Conservation (phyloP, 108 stramenopile species). For the Discostella stelligeroides region DNA sequence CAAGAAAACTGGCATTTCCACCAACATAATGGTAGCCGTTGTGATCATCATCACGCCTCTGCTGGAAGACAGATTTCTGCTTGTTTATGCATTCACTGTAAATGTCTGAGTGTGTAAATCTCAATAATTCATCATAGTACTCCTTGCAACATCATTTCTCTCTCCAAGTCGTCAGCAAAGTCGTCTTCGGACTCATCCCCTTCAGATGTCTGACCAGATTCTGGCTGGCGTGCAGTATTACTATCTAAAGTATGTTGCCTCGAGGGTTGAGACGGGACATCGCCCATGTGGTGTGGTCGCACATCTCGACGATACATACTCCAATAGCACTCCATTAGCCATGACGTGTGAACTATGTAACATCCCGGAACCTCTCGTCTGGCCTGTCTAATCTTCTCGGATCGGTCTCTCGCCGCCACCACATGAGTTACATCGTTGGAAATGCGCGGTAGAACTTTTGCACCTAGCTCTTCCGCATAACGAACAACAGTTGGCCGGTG, state of each 20-base stretch:
- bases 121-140: neutral
- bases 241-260: conserved; percentile 31
- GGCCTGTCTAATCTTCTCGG: conserved; percentile 71
- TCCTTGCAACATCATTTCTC: conserved; percentile 46
- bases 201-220: conserved; percentile 33
- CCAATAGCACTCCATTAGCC: conserved; percentile 90
- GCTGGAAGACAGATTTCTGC: no score
- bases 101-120: neutral
- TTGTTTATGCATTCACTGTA: no score
- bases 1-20: no score
- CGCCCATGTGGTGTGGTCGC: conserved; percentile 44
- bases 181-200: conserved; percentile 62
- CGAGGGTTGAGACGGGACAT: conserved; percentile 16
- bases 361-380: conserved; percentile 66
- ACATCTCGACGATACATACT: conserved; percentile 60
- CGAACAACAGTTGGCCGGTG: conserved; percentile 67
- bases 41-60: no score
- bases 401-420: conserved; percentile 82
- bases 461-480: conserved; percentile 80
- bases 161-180: conserved; percentile 63
- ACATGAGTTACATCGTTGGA: conserved; percentile 62
- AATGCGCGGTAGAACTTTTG: conserved; percentile 59
- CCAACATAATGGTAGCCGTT: no score
- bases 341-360: conserved; percentile 63
- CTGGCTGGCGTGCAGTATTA: conserved; percentile 9